Evolutionary conservation across 148 eudicot species (phyloP), one percentile per base, ranked within the genome.

Genomic region (Limonium bicolor): DNA sequence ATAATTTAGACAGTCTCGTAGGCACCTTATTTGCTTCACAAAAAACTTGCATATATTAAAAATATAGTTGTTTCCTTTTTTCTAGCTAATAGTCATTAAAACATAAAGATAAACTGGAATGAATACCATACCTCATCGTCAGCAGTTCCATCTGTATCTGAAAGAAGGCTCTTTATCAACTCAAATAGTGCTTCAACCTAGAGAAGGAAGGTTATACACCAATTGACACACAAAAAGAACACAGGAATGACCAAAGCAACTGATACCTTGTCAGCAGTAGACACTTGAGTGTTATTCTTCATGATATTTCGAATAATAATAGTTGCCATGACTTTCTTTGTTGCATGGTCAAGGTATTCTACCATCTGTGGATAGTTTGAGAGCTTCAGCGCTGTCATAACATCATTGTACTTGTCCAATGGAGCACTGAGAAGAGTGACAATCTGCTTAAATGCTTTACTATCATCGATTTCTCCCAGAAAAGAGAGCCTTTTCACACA

Each of bases 151-250:
- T 84, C 95, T 6, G 59, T 65, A 68, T 80, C 95, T 59, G 70
- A 72, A 49, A 90, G 65, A 22, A 90, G 87, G 43, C 97, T 95
- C 66, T 65, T 77, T 36, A 84, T 77, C 56, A 90, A 64, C 57
- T 71, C 95, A 70, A 80, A 80, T 37, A 90, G 62, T n/a, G 95
- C 82, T 52, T 81, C 95, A 34, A 85, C 99, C 99, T 90, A 61
- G 59, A 63, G 19, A 36, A 55, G 50, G 35, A 46, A 48, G n/a
- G n/a, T n/a, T n/a, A n/a, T n/a, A n/a, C n/a, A n/a, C n/a, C n/a
- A n/a, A n/a, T n/a, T n/a, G n/a, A n/a, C n/a, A 35, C 20, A 32
- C 24, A 47, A 41, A 29, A 45, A 24, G 20, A 33, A 21, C 25
- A 34, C 37, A 45, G 29, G 6, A 5, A 8, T 22, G 13, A 13